Evolutionary conservation across 805 yeast species (phyloP).

Genomic region (Metschnikowia cerradonensis): DNA sequence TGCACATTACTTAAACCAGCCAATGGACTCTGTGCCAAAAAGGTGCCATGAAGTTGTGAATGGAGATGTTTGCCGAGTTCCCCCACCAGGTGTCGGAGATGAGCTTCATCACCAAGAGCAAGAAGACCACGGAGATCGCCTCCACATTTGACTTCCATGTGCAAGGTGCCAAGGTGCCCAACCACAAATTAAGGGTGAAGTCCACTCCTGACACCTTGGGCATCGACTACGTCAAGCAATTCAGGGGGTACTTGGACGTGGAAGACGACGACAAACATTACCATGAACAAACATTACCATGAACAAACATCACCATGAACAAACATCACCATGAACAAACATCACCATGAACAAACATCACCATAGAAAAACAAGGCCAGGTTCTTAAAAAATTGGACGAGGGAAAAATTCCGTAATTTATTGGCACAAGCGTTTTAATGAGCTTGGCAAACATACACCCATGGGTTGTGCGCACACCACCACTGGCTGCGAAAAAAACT

Average conservation of each 20-base stretch:
- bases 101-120: conserved; percentile 49
- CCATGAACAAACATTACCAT: no score
- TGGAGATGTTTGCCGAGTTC: conserved; percentile 56
- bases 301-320: no score
- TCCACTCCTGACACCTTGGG: conserved; percentile 45
- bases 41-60: conserved; percentile 53
- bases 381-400: no score
- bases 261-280: conserved; percentile 73
- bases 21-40: conserved; percentile 45
- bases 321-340: no score
- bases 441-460: no score
- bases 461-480: no score
- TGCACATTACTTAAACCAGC: conserved; percentile 48
- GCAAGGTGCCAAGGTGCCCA: conserved; percentile 35
- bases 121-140: conserved; percentile 24
- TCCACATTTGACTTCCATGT: conserved; percentile 37
- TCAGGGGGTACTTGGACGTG: conserved; percentile 81
- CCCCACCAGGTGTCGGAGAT: conserved; percentile 53
- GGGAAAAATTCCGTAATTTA: no score
- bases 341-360: no score
- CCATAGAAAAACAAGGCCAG: no score
- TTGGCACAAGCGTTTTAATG: no score
- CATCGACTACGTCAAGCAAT: conserved; percentile 77
- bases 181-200: conserved; percentile 23
- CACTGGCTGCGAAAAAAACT: no score